phyloP scores from a whole-genome alignment of 78 protist species.

The Polysphondylium violaceum region DNA sequence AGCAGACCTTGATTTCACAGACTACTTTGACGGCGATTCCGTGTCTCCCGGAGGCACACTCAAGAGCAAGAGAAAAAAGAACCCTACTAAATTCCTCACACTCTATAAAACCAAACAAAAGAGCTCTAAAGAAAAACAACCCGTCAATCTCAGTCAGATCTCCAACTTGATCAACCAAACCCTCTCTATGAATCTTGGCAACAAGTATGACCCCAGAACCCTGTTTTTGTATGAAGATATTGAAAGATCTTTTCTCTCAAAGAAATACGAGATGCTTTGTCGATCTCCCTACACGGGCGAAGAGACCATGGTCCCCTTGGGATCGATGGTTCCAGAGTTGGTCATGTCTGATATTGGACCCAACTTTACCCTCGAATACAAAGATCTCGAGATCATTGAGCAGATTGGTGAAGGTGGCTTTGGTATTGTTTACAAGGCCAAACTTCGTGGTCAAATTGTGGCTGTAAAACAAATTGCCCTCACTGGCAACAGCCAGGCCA shows the following conservation, averaged over 20 bases:
- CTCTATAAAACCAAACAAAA: conserved; percentile 27
- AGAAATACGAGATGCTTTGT: conserved; percentile 31
- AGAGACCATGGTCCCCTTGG: conserved; percentile 16
- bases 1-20: conserved; percentile 31
- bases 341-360: conserved; percentile 58
- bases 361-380: conserved; percentile 44
- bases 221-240: conserved; percentile 49
- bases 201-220: conserved; percentile 29
- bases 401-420: conserved; percentile 80
- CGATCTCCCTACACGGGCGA: conserved; percentile 9
- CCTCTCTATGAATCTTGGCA: not conserved
- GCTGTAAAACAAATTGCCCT: conserved; percentile 46
- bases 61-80: conserved; percentile 50
- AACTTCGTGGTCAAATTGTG: conserved; percentile 42
- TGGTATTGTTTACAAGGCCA: conserved; percentile 49
- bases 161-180: conserved; percentile 6
- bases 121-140: not conserved
- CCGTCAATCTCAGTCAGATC: not conserved
- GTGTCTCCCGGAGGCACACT: conserved; percentile 78
- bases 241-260: conserved; percentile 31
- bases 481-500: not conserved
- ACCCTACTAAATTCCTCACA: conserved; percentile 43
- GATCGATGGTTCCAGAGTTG: conserved; percentile 49
- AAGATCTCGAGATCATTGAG: conserved; percentile 69
- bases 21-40: conserved; percentile 39